A percentile compares a stretch with the other conserved stretches of the same genome.
Conservation (phyloP, 2,329 filamentous ascomycete species). For the Trichothecium roseum region DNA sequence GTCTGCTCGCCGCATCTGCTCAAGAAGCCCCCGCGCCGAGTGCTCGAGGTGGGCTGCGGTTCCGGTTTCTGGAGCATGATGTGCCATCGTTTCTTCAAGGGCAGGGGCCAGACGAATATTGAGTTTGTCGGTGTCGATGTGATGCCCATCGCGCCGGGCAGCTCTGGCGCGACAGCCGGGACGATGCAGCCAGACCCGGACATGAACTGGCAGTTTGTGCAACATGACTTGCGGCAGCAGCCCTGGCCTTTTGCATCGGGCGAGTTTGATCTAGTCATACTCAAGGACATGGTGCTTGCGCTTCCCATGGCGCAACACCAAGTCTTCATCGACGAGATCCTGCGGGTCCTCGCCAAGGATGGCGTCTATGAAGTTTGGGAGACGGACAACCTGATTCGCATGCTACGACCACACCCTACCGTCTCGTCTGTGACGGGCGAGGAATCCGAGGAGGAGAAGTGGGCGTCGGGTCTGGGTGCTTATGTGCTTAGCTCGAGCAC, state of each 20-base stretch:
- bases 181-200: slow-evolving; percentile 51
- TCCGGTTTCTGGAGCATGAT: slow-evolving; percentile 83
- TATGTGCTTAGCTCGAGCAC: slow-evolving; percentile 78
- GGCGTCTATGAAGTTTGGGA: slow-evolving; percentile 86
- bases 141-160: slow-evolving; percentile 52
- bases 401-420: slow-evolving; percentile 68
- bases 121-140: slow-evolving; percentile 78
- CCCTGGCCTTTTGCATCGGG: slow-evolving; percentile 71
- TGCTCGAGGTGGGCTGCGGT: slow-evolving; percentile 82
- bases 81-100: slow-evolving; percentile 70
- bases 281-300: slow-evolving; percentile 69
- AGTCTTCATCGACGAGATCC: slow-evolving; percentile 54
- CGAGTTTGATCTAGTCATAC: slow-evolving; percentile 80
- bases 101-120: slow-evolving; percentile 57
- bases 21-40: slow-evolving; percentile 59
- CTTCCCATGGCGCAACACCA: slow-evolving; percentile 50
- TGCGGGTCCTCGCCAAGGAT: slow-evolving; percentile 66
- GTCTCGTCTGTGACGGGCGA: slow-evolving; percentile 24
- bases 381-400: slow-evolving; percentile 73
- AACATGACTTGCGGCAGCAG: slow-evolving; percentile 68
- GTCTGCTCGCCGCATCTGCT: slow-evolving; percentile 61
- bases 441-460: slow-evolving; percentile 46
- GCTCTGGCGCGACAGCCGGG: slow-evolving; percentile 16
- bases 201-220: slow-evolving; percentile 80
- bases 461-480: slow-evolving; percentile 61